Evolutionary conservation across 768 basidiomycete species (phyloP).

Genomic region (Chlorophyllum brunneum): DNA sequence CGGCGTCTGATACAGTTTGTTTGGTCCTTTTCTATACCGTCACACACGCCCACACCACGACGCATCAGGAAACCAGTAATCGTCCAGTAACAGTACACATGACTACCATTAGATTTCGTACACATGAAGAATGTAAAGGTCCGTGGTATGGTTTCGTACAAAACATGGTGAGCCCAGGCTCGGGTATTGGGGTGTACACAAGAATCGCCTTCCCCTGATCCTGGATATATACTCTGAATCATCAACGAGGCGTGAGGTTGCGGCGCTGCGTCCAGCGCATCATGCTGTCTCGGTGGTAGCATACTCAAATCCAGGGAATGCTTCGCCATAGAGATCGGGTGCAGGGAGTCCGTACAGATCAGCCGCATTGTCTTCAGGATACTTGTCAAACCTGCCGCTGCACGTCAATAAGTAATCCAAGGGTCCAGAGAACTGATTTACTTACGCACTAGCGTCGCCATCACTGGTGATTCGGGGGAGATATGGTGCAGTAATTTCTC

Average conservation of each 20-base stretch:
- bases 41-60: constrained; percentile 2
- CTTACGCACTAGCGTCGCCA: constrained; percentile 93
- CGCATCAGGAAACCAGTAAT: neutral
- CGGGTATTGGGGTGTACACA: constrained; percentile 7
- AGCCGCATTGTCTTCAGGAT: constrained; percentile 70
- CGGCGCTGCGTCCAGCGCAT: constrained; percentile 8
- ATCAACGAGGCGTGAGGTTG: neutral
- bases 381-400: constrained; percentile 62
- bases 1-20: constrained; percentile 39
- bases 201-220: neutral
- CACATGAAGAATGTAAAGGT: neutral
- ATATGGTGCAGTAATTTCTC: constrained; percentile 95
- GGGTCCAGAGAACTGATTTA: constrained; percentile 16
- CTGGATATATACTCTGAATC: constrained; percentile 4
- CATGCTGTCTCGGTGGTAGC: constrained; percentile 25
- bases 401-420: constrained; percentile 14
- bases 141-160: constrained; percentile 5
- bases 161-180: neutral
- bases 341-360: constrained; percentile 55
- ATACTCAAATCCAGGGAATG: constrained; percentile 82
- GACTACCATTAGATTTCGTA: constrained; percentile 9
- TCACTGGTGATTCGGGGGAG: constrained; percentile 88
- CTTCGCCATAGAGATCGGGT: constrained; percentile 58
- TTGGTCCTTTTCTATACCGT: constrained; percentile 22
- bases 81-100: constrained; percentile 1